phyloP scores from a whole-genome alignment of 2,329 filamentous ascomycete species.

The Capronia americana region DNA sequence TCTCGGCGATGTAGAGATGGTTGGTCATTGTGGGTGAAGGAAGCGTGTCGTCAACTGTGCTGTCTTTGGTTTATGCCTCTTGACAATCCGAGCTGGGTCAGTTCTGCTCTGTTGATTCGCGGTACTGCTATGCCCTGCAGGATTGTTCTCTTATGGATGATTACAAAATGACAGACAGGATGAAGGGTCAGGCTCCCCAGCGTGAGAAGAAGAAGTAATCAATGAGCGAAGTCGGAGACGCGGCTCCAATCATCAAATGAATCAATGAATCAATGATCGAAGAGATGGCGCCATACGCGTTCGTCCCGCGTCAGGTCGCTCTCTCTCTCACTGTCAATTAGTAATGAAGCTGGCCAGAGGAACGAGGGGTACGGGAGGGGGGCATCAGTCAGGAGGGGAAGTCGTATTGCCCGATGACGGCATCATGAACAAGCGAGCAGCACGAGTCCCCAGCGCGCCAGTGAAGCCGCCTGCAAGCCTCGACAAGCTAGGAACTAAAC shows the following conservation, averaged over 20 bases:
- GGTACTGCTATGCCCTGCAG: neutral
- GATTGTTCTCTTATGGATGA: neutral
- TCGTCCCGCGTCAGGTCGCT: neutral
- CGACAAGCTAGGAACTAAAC: neutral
- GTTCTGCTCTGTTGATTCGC: neutral
- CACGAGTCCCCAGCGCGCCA: neutral
- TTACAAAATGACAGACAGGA: neutral
- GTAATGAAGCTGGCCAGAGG: neutral
- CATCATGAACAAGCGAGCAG: neutral
- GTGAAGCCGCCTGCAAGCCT: neutral
- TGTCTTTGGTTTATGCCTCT: too few species aligned
- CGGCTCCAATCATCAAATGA: neutral
- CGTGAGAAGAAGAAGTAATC: neutral
- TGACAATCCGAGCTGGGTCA: too few species aligned
- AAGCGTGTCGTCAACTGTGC: neutral
- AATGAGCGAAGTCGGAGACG: neutral
- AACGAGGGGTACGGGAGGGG: neutral
- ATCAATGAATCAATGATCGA: conserved; percentile 8
- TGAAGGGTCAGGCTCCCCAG: conserved; percentile 8
- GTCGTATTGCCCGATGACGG: conserved; percentile 3
- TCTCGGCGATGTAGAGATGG: conserved; percentile 53
- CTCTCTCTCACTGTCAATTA: neutral
- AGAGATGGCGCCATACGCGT: conserved; percentile 11
- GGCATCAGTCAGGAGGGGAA: neutral
- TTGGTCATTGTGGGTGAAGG: conserved; percentile 7